phyloP scores from a whole-genome alignment of 371 early-diverging fungal species.

The Sporodiniella umbellata region DNA sequence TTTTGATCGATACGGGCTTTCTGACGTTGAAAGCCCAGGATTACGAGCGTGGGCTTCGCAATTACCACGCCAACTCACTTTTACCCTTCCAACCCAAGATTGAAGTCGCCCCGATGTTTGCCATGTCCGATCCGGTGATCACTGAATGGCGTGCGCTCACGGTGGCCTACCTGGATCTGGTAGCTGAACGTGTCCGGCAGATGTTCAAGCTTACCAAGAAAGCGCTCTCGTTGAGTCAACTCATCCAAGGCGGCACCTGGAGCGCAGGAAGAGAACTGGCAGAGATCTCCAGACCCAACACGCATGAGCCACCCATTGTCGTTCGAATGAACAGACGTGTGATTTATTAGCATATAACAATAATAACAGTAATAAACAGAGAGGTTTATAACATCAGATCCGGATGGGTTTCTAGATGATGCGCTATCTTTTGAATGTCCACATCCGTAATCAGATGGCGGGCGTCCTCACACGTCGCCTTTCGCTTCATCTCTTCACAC shows the following conservation, averaged over 20 bases:
- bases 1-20: conserved; percentile 48
- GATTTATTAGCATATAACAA: conserved; percentile 9
- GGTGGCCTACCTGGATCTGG: conserved; percentile 76
- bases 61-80: conserved; percentile 42
- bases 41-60: conserved; percentile 43
- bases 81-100: conserved; percentile 43
- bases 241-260: conserved; percentile 90
- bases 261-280: conserved; percentile 89
- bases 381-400: too few species aligned
- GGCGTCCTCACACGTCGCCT: conserved; percentile 11
- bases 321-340: conserved; percentile 43
- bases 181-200: conserved; percentile 67
- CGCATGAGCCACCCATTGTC: conserved; percentile 88
- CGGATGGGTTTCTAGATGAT: too few species aligned
- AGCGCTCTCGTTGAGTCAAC: conserved; percentile 73
- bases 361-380: too few species aligned
- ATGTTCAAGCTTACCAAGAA: conserved; percentile 55
- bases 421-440: too few species aligned
- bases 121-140: conserved; percentile 78
- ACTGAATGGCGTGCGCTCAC: conserved; percentile 94
- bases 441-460: neutral
- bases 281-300: conserved; percentile 71
- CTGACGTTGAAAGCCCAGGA: conserved; percentile 37
- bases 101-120: conserved; percentile 68
- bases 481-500: conserved; percentile 17